Base-by-base conservation (phyloP, 2,329 filamentous ascomycete genomes). In the Talaromyces atroroseus region DNA sequence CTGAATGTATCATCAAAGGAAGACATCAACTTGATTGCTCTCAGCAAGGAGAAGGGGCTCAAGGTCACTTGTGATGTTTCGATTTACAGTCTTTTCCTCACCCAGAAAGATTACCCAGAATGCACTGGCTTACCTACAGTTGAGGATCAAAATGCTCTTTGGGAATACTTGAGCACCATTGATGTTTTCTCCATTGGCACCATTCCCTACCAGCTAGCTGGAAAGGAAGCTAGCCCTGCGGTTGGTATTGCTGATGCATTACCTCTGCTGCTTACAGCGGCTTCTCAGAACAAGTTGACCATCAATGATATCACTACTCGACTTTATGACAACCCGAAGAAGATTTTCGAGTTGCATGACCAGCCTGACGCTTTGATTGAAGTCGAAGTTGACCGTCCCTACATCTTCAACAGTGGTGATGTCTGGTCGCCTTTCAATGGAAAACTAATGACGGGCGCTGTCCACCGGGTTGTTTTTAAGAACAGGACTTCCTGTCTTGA, bases 11-110 rank as follows among this genome's bases (percentile, higher is more conserved):
- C 86, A n/a, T 87, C 84, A 60, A 89, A 86, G 76, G 88, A 91
- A 61, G 88, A 92, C 64, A 90, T 92, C 65, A 82, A 79, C 60
- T 76, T 92, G 52, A 90, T 92, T 65, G 83, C 87, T 7, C 80
- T 92, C 29, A 86, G 86, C 76, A 92, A 92, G 74, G 80, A 84
- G 66, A 92, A 91, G 77, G 88, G 88, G n/a, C 77, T 92, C 58
- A 86, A 86, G 70, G 87, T 92, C 46, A 91, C 88, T 21, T 92
- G 88, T 71, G 88, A 92, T 69, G 88, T 92, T 45, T 87, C 85
- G n/a, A 81, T 92, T 64, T 91, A 89, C 76, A 83, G 86, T 18
- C 78, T 92, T 44, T 92, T 90, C 77, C 78, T 92, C 23, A 86
- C 85, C 4, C 85, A 84, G 64, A 77, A 83, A 49, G 86, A 91